These are phyloP conservation scores for Aspergillus funiculosus DNA, from an alignment of 495 filamentous ascomycete genomes.

Conservation along the genomic window DNA sequence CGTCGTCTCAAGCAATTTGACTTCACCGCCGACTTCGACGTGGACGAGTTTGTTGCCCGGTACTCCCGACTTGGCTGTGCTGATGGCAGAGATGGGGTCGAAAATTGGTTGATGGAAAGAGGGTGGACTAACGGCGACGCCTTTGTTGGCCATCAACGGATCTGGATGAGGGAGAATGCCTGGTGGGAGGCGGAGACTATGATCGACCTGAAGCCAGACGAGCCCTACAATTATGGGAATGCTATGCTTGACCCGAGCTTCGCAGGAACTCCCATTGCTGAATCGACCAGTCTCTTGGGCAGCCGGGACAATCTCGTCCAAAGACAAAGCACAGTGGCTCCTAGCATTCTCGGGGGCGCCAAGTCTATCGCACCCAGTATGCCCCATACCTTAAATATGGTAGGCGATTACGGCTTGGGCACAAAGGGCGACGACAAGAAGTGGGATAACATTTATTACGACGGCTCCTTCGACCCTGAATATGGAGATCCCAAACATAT, in stretches of 20 bases:
- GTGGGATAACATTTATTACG: constrained; percentile 56
- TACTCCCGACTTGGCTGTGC: constrained; percentile 80
- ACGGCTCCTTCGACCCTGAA: constrained; percentile 64
- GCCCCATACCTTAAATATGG: constrained; percentile 53
- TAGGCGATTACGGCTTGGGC: constrained; percentile 83
- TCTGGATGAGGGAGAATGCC: constrained; percentile 89
- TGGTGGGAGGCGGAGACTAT: constrained; percentile 99
- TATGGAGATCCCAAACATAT: constrained; percentile 70
- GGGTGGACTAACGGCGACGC: constrained; percentile 99
- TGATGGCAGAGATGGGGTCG: constrained; percentile 87
- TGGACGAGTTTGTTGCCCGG: constrained; percentile 81
- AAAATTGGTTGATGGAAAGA: constrained; percentile 90
- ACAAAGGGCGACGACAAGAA: constrained; percentile 75
- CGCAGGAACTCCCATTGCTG: constrained; percentile 41
- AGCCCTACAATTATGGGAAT: constrained; percentile 32
- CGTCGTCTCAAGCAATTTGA: constrained; percentile 87
- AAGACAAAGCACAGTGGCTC: constrained; percentile 56
- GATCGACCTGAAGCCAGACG: constrained; percentile 80
- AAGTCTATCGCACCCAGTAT: constrained; percentile 69
- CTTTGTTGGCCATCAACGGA: constrained; percentile 77
- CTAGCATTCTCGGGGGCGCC: constrained; percentile 48
- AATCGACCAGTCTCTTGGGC: constrained; percentile 56
- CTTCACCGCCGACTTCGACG: constrained; percentile 93
- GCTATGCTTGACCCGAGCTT: constrained; percentile 32
- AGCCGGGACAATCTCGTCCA: constrained; percentile 66